Percentiles rank a stretch among this genome's conserved stretches.
Conservation (phyloP, 495 filamentous ascomycete species). For the Aspergillus diversus region DNA sequence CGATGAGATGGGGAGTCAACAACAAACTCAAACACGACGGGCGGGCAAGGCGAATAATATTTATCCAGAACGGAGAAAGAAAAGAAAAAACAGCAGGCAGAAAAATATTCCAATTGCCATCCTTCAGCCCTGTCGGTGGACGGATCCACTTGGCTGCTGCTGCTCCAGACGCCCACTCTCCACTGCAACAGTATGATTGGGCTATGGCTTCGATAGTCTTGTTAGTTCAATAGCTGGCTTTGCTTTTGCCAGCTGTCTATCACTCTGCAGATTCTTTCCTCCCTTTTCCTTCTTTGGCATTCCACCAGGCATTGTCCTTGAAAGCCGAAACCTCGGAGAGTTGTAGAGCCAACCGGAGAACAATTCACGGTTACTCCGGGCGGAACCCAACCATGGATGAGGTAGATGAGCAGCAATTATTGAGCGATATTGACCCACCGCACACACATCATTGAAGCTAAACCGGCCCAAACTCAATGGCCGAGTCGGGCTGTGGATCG, state of each 20-base stretch:
- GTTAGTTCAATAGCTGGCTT: no score
- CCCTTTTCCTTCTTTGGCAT: no score
- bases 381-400: not conserved
- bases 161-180: not conserved
- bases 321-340: no score
- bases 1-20: not conserved
- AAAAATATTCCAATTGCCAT: conserved; percentile 13
- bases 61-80: not conserved
- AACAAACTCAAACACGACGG: not conserved
- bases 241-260: no score
- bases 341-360: no score
- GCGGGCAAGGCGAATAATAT: not conserved
- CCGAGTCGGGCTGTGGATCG: conserved; percentile 16
- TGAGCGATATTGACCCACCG: not conserved
- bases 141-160: not conserved
- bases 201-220: no score
- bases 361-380: no score
- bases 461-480: conserved; percentile 1
- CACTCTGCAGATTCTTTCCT: no score
- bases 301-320: no score
- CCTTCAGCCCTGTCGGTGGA: conserved; percentile 14
- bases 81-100: conserved; percentile 3
- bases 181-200: not conserved
- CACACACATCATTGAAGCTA: conserved; percentile 1
- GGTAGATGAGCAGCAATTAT: not conserved